Base-by-base conservation (phyloP, 2,329 filamentous ascomycete genomes). In the Aspergillus texensis region DNA sequence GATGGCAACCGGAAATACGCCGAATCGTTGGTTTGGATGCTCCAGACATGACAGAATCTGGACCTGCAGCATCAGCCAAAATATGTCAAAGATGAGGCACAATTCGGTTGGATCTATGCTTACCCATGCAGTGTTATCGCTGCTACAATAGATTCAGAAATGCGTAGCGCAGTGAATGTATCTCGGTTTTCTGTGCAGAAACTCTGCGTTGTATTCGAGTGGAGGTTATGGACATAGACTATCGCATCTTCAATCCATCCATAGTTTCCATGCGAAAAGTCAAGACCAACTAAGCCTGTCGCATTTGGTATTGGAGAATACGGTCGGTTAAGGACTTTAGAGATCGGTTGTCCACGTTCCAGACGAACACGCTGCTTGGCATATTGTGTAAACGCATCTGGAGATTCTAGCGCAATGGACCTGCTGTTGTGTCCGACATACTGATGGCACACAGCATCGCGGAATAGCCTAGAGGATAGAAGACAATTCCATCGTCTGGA, bases 11-110 rank as follows among this genome's bases (percentile, higher is more conserved):
- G 75, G 46, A 78, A 72, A 11, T 53, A 66, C 26, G 61, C 62
- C 30, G 66, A 39, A 21, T 70, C 62, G 19, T 68, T 62, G 2
- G 69, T 71, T 14, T 64, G 28, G 19, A 72, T 54, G 48, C 73
- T 64, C 74, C 75, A 78, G n/a, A 72, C 68, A 63, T 75, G 67
- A 48, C 75, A 77, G 34, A 71, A 69, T 32, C 74, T 76, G 21
- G n/a, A 58, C 52, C 32, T 54, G 59, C 16, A 53, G 21, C 10
- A 46, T 34, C 19, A 61, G 34, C 62, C 24, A n/a, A 12, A 21
- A 2, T 12, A 55, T 14, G 21, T 39, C 24, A 26, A 55, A 26
- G 14, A 39, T 9, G 48, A 21, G 28, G 28, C 16, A 52, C n/a
- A 52, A 14, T 19, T n/a, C 10, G 28, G 48, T 39, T 39, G 32